These are phyloP conservation scores for Naematelia aurantialba DNA, from an alignment of 768 basidiomycete species.

Conservation along the genomic window DNA sequence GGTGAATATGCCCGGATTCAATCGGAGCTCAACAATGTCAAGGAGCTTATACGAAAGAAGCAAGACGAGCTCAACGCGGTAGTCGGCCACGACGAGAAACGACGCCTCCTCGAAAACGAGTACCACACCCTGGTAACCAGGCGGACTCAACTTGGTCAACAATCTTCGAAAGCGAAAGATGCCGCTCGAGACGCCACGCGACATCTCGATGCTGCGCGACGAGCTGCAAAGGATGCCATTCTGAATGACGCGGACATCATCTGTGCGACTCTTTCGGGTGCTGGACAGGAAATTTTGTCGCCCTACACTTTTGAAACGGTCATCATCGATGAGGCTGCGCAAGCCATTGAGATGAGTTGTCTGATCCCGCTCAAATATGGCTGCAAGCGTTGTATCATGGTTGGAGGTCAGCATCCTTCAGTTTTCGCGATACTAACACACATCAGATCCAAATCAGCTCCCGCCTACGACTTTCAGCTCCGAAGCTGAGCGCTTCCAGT, in stretches of 20 bases:
- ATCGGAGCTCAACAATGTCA: slow-evolving; percentile 67
- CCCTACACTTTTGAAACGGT: slow-evolving; percentile 85
- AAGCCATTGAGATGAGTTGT: slow-evolving; percentile 90
- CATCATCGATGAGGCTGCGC: slow-evolving; percentile 96
- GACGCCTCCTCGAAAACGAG: slow-evolving; percentile 64
- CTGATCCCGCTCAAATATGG: slow-evolving; percentile 90
- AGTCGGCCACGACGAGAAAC: slow-evolving; percentile 60
- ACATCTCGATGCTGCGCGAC: slow-evolving; percentile 73
- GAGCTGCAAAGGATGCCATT: slow-evolving; percentile 70
- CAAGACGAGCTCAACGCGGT: slow-evolving; percentile 59
- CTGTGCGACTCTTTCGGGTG: slow-evolving; percentile 86
- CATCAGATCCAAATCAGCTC: slow-evolving; percentile 62
- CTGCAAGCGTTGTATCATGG: slow-evolving; percentile 79
- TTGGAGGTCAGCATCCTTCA: slow-evolving; percentile 63
- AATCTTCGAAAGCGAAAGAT: slow-evolving; percentile 74
- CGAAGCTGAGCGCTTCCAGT: slow-evolving; percentile 62
- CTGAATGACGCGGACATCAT: slow-evolving; percentile 86
- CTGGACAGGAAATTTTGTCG: slow-evolving; percentile 82
- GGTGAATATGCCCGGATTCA: slow-evolving; percentile 62
- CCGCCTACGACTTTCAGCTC: slow-evolving; percentile 82
- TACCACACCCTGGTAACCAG: slow-evolving; percentile 64
- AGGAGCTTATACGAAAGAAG: slow-evolving; percentile 61
- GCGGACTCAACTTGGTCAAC: slow-evolving; percentile 62
- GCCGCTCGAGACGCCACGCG: slow-evolving; percentile 74
- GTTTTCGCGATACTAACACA: neutral